Evolutionary conservation across 164 flowering plant species (phyloP), one percentile per base, ranked within the genome.

Genomic region (Chloranthus sessilifolius): DNA sequence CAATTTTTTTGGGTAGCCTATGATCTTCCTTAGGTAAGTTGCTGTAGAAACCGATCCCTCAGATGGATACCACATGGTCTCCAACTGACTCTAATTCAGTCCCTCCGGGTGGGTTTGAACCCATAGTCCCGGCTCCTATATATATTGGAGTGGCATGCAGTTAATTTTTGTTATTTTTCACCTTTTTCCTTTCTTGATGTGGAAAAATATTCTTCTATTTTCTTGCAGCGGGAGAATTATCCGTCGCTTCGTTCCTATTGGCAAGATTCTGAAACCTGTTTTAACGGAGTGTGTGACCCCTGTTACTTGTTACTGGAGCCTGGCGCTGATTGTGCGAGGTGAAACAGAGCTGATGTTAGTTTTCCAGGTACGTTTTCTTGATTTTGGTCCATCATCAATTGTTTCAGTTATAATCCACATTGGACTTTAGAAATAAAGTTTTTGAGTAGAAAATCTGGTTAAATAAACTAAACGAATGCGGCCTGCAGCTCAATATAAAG

Each of bases 241-340:
- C 11, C 81, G 78, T n/a, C 71, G 67, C 15, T 88, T 92, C 70
- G 71, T 88, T 48, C 95, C 98, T 26, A 53, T 72, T 35, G 66
- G 71, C 66, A 78, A 79, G 68, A 79, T 92, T 52, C 50, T 88
- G 73, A 82, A 77, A 62, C 91, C 95, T 52, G 78, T 85, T 15
- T 63, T 92, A 39, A 73, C 63, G 58, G 95, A 92, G 65, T 79
- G 80, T 70, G 88, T 91, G 43, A 92, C 88, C 0, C 96, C 96
- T 3, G 75, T 83, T 33, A 92, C 91, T 30, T 92, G 98, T 72
- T 88, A 83, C 50, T 92, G 98, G 98, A 76, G 81, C 62, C 64
- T 92, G 42, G 78, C 88, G 56, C 63, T 92, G 52, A 47, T 92
- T 61, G 34, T 82, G 26, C 75, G 71, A 0, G 89, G 53, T 2